Evolutionary conservation across 352 stramenopile genomes (phyloP).

Genomic region (Phytopythium aichiense): DNA sequence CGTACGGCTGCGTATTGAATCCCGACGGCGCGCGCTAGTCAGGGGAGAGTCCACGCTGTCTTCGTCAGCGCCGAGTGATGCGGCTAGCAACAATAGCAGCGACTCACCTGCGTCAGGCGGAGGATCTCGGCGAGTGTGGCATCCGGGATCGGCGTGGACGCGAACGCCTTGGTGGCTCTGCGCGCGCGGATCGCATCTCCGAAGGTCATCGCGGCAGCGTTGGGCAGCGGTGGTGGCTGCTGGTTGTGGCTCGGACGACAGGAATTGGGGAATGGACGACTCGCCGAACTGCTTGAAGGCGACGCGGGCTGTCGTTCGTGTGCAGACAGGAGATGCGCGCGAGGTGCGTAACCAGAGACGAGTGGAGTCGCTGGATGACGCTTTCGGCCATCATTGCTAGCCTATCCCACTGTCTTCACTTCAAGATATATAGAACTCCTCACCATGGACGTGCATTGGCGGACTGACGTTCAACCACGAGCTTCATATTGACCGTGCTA

Average conservation of each 20-base stretch:
- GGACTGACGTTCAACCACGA: no score
- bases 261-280: no score
- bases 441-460: no score
- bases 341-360: no score
- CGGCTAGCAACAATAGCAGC: neutral
- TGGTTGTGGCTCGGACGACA: no score
- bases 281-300: neutral
- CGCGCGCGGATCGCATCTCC: constrained; percentile 23
- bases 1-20: constrained; percentile 81
- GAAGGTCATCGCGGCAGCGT: neutral
- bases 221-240: neutral
- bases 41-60: neutral
- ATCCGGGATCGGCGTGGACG: constrained; percentile 39
- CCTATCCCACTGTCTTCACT: no score
- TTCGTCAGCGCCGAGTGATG: neutral
- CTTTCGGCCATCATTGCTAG: no score
- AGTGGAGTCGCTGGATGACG: no score
- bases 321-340: no score
- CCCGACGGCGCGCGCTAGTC: constrained; percentile 54
- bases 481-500: neutral
- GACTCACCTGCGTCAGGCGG: constrained; percentile 46
- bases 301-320: neutral
- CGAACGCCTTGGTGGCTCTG: constrained; percentile 42
- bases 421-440: no score
- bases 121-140: constrained; percentile 58